These are phyloP conservation scores for Mycena polygramma DNA, from an alignment of 768 basidiomycete species.

Conservation along the genomic window DNA sequence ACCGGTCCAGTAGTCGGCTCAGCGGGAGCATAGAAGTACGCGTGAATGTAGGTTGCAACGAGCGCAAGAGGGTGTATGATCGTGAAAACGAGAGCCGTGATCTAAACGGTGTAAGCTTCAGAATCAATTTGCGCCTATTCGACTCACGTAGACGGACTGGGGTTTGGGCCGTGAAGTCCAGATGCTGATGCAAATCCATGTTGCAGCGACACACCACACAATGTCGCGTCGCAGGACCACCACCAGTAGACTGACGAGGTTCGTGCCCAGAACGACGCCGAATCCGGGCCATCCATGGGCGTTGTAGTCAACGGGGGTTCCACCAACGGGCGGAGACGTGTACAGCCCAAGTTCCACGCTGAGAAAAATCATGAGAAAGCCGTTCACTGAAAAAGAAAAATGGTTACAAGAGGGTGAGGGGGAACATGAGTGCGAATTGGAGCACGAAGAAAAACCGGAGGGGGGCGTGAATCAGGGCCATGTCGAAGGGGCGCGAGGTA, in stretches of 20 bases:
- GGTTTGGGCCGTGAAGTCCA: conserved; percentile 76
- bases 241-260: conserved; percentile 69
- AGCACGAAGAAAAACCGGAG: conserved; percentile 77
- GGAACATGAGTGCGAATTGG: conserved; percentile 70
- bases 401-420: conserved; percentile 69
- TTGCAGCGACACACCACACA: conserved; percentile 81
- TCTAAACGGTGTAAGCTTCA: conserved; percentile 50
- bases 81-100: conserved; percentile 74
- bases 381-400: background rate
- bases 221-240: conserved; percentile 72
- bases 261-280: conserved; percentile 73
- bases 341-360: conserved; percentile 79
- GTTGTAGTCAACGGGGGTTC: conserved; percentile 65
- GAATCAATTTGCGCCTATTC: background rate
- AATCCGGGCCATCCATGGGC: conserved; percentile 82
- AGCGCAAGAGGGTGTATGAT: conserved; percentile 74
- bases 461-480: conserved; percentile 89
- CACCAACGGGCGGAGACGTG: conserved; percentile 58
- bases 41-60: conserved; percentile 59
- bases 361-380: conserved; percentile 5
- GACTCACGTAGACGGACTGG: conserved; percentile 71
- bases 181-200: conserved; percentile 79
- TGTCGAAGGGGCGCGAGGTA: conserved; percentile 75
- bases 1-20: conserved; percentile 29
- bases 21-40: conserved; percentile 40